Evolutionary conservation across 495 filamentous ascomycete genomes (phyloP).

Genomic region (Viridothelium virens): DNA sequence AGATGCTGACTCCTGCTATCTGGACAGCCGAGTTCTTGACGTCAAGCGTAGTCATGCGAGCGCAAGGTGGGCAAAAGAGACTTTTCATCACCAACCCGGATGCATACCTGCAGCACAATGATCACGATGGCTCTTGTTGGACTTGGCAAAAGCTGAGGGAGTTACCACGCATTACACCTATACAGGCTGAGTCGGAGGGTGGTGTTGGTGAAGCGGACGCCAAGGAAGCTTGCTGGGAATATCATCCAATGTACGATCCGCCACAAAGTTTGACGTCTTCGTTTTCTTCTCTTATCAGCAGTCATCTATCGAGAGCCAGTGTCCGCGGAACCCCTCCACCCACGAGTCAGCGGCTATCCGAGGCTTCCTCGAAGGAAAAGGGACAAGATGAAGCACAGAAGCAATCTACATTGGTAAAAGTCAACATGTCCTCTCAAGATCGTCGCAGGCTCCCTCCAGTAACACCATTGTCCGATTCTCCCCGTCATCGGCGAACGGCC

Average conservation of each 20-base stretch:
- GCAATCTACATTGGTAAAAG: neutral
- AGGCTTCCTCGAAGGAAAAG: neutral
- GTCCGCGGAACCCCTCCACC: neutral
- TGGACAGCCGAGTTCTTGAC: conserved; percentile 61
- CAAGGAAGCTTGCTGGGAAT: conserved; percentile 49
- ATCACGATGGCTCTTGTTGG: conserved; percentile 45
- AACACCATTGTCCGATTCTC: conserved; percentile 11
- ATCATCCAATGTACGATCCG: conserved; percentile 48
- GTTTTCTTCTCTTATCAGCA: conserved; percentile 33
- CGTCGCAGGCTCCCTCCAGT: conserved; percentile 8
- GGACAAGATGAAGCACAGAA: neutral
- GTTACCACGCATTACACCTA: conserved; percentile 46
- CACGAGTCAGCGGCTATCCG: neutral
- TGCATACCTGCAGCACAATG: conserved; percentile 51
- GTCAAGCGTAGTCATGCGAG: conserved; percentile 57
- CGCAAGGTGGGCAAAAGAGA: conserved; percentile 44
- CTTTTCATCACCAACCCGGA: conserved; percentile 60
- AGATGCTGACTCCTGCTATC: conserved; percentile 57
- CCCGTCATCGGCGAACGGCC: neutral
- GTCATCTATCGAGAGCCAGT: neutral
- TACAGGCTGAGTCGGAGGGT: conserved; percentile 33
- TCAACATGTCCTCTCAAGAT: neutral
- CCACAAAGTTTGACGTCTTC: conserved; percentile 35
- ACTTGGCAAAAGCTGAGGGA: conserved; percentile 54
- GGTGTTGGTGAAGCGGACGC: conserved; percentile 51